Base-by-base conservation (phyloP, 83 land plant species). In the Larix sibirica region DNA sequence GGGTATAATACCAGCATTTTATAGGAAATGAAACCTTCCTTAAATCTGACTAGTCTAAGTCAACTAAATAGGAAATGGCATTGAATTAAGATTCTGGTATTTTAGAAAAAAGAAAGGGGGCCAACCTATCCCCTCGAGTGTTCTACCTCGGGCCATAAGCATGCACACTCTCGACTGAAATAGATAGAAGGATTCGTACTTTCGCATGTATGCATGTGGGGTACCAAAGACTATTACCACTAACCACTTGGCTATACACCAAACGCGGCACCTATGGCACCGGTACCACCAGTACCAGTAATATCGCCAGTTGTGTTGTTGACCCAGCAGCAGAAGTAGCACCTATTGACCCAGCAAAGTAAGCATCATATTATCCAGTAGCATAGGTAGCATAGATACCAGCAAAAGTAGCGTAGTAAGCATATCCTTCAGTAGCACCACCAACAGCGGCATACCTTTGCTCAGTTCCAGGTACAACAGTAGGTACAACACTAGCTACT, bases 401-500 rank as follows among this genome's bases (percentile, higher is more conserved):
- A 42, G 6, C 44, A 42, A 42, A 4, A 42, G 44, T 42, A 42
- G 44, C 44, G 6, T 42, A 42, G 44, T 42, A 42, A 42, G 44
- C 6, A 5, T 42, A 42, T 42, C 44, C 44, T 42, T 42, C 6
- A 5, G 44, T 42, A 42, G 44, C 6, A 42, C 44, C 44, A 42
- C 4, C 44, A 5, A 42, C 6, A 42, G 44, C 44, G 36, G 36
- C 36, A 33, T 33, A 33, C 36, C 1, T 33, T 33, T 33, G 36
- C 36, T 33, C 36, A 33, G 36, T 33, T 33, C 36, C 36, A 33
- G 36, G 36, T 33, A 33, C 36, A 33, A 33, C 36, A 33, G 36
- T 33, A 33, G 36, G 16, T 86, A 79, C 64, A 90, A 81, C 66
- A 94, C 76, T 36, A 94, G 87, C 60, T 80, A 80, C 75, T 88